Base-by-base conservation (phyloP, 2,329 filamentous ascomycete genomes). In the Pseudodiploospora longispora region DNA sequence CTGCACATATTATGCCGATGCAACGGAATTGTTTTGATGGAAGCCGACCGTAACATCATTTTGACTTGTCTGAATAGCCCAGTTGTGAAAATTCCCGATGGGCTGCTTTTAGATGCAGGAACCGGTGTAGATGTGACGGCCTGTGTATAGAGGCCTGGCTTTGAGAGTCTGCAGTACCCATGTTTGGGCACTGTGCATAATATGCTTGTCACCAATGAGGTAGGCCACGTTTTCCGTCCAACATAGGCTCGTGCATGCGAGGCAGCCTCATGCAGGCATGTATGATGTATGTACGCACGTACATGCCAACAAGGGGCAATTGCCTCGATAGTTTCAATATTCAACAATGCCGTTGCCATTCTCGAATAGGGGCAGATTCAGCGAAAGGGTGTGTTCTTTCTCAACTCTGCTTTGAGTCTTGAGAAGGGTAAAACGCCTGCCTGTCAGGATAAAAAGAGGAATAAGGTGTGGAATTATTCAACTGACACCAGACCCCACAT, bases 21-120 rank as follows among this genome's bases (percentile, higher is more conserved):
- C 19, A 19, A 19, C 19, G 19, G 19, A 19, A 19, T 19, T 19
- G 19, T 19, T 30, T 40, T 27, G 38, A 7, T 32, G 28, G 4
- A 10, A 28, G 19, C 37, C 39, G 34, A 38, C 31, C 35, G 34
- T 33, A n/a, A 36, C 29, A 34, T 42, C 33, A 38, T 27, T 33
- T 30, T 27, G 28, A 31, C 29, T 35, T 31, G 9, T 39, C 29
- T 27, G 36, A n/a, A n/a, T 42, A n/a, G 32, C 32, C 37, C 30
- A 27, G 36, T 27, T 27, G 27, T 43, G 30, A 33, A 10, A 40
- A 36, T 45, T 27, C 38, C 12, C 10, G 28, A 6, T 41, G 35
- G 38, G 12, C 28, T 47, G 56, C 56, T 54, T 57, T 57, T 57
- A 49, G 55, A 58, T 59, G 41, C 47, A 61, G 58, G 54, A 59